Evolutionary conservation across 176 grass and related monocot species (phyloP).

Genomic region (Hordeum vulgare): MorexV3_pseudomolecules_assembly NC_058520.1:108239034-108239533

Average conservation of each 20-base stretch:
- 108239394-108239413: too few relatives aligned
- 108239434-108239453: background rate
- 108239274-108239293: background rate
- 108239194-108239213: background rate
- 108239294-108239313: too few relatives aligned
- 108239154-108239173: background rate
- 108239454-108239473: background rate
- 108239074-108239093: background rate
- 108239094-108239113: background rate
- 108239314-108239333: too few relatives aligned
- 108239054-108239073: background rate
- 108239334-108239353: too few relatives aligned
- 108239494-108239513: background rate
- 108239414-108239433: background rate
- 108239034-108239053: background rate
- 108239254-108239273: background rate
- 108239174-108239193: background rate
- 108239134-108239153: background rate
- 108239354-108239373: too few relatives aligned
- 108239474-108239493: background rate
- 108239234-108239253: too few relatives aligned
- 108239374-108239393: too few relatives aligned
- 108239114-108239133: background rate
- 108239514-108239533: background rate
- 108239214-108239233: background rate